Conservation (phyloP, 2,329 filamentous ascomycete genomes). For the Aureobasidium subglaciale region DNA sequence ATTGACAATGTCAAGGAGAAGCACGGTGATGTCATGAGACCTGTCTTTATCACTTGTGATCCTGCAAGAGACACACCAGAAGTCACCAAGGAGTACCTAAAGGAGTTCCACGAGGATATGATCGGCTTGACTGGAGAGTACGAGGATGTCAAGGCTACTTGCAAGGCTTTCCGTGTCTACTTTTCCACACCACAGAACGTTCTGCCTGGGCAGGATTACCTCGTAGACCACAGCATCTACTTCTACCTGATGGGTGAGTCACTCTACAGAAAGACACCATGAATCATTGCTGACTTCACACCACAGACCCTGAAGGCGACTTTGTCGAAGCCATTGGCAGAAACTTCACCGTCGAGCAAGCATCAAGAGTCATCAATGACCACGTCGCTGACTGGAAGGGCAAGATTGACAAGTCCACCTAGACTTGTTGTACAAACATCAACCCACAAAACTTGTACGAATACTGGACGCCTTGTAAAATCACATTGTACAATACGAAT, state of each 20-base stretch:
- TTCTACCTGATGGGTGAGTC: conserved; percentile 87
- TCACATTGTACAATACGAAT: conserved; percentile 3
- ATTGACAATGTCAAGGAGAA: conserved; percentile 59
- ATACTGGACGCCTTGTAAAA: conserved; percentile 3
- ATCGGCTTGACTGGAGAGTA: conserved; percentile 89
- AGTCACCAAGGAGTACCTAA: conserved; percentile 76
- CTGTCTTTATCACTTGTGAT: conserved; percentile 93
- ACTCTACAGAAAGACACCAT: background rate
- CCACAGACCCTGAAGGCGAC: conserved; percentile 80
- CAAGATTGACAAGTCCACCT: conserved; percentile 41
- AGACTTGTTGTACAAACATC: background rate
- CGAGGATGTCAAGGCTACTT: conserved; percentile 86
- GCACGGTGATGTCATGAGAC: conserved; percentile 52
- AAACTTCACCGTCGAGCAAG: conserved; percentile 85
- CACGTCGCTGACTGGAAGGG: conserved; percentile 76
- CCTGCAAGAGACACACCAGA: conserved; percentile 82
- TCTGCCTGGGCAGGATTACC: conserved; percentile 87
- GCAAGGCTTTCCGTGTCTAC: conserved; percentile 94
- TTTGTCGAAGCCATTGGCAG: conserved; percentile 95
- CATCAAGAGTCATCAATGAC: conserved; percentile 72
- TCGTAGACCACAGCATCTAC: conserved; percentile 98
- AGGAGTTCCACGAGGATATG: conserved; percentile 82
- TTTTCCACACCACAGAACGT: conserved; percentile 88
- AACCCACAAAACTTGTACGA: background rate
- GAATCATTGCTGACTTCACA: background rate